phyloP scores from a whole-genome alignment of 2,329 filamentous ascomycete species.

The Paramyrothecium roridum region DNA sequence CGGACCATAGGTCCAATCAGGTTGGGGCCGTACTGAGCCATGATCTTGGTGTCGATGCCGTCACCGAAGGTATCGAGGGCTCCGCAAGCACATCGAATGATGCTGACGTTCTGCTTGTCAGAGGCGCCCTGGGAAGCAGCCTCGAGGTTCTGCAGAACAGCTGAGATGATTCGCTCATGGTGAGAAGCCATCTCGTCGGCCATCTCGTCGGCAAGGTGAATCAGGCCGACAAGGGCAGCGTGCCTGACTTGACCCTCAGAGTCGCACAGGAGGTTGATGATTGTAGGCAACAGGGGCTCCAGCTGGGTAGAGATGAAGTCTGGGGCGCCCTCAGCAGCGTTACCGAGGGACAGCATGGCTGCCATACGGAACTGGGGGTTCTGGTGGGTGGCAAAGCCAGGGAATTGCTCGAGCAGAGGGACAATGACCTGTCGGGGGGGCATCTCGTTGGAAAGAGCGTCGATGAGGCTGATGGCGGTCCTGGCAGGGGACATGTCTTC shows the following conservation, averaged over 20 bases:
- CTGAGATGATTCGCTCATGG: conserved; percentile 79
- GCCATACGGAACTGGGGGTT: conserved; percentile 82
- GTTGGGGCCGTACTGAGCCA: conserved; percentile 76
- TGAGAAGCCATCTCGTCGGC: conserved; percentile 84
- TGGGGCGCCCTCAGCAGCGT: conserved; percentile 92
- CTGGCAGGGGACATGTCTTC: conserved; percentile 79
- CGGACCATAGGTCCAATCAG: conserved; percentile 81
- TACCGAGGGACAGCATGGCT: conserved; percentile 86
- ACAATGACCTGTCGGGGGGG: conserved; percentile 94
- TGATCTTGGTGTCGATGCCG: conserved; percentile 74
- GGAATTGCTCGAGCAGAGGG: conserved; percentile 82
- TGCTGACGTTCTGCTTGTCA: conserved; percentile 74
- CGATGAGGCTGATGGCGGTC: conserved; percentile 81
- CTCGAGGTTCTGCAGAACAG: conserved; percentile 85
- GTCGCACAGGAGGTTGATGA: conserved; percentile 81
- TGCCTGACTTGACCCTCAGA: conserved; percentile 80
- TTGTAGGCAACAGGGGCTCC: conserved; percentile 76
- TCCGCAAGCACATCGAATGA: conserved; percentile 85
- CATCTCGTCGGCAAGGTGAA: conserved; percentile 88
- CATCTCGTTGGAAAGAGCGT: conserved; percentile 82
- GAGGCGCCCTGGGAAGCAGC: conserved; percentile 67
- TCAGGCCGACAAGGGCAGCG: conserved; percentile 82
- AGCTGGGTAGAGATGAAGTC: conserved; percentile 97
- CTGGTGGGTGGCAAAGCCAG: conserved; percentile 71
- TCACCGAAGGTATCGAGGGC: conserved; percentile 90